Evolutionary conservation across 345 rosid species (phyloP), one percentile per base, ranked within the genome.

Genomic region (Eutrema yunnanense): DNA sequence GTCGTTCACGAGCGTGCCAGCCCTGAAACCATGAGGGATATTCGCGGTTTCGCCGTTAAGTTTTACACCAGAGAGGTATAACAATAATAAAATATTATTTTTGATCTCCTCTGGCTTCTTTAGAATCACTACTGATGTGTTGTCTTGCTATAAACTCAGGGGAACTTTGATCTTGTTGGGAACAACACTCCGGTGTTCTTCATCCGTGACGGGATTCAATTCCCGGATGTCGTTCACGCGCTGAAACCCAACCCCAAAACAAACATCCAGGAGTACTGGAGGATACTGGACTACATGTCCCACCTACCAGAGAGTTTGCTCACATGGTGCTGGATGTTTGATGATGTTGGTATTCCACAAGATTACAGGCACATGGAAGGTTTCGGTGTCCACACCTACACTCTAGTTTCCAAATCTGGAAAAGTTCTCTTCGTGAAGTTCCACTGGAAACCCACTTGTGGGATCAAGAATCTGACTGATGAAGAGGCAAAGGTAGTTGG

Each of bases 371-470:
- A 95, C 84, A 95, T 92, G 97, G 98, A 90, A 12, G 99, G 99
- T 55, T 87, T 82, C 16, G 97, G 98, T 50, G 99, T 96, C 61
- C 86, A 96, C 87, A 90, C 99, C 56, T 96, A 87, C 70, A 85
- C 86, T 43, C 83, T 96, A 16, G 85, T 96, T 58, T 77, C 87
- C 87, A 96, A 90, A 80, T 87, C 88, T 13, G 99, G 97, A 5
- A 90, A 86, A 69, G 85, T 83, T 22, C 82, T 81, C 70, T 92
- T 85, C 32, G 99, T 96, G 58, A 90, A 92, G 77, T 96, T 96
- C 73, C 99, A 96, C 36, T 96, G 99, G 99, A 96, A 83, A 60
- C 98, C 99, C 7, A 92, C 97, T 78, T 96, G 98, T 75, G 99
- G 98, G 32, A 90, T 96, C 58, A 88, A 90, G 83, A 85, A 86